These are phyloP conservation scores for Pistacia integerrima DNA, from an alignment of 345 rosid species.

Conservation along the genomic window DNA sequence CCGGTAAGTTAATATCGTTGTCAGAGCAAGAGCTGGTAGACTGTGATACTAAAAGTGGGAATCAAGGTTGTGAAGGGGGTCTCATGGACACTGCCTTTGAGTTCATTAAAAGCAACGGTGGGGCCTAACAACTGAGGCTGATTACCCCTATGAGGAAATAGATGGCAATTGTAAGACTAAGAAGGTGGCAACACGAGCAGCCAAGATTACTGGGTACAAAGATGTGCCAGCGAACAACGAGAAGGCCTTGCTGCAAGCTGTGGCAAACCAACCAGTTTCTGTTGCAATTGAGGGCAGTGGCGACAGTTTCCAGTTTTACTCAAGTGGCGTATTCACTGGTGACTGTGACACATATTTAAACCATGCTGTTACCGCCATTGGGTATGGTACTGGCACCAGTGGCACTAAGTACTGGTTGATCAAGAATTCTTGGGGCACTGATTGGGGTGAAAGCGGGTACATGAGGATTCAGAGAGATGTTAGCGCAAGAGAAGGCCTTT, in stretches of 20 bases:
- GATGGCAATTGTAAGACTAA: slow-evolving; percentile 39
- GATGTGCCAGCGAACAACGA: slow-evolving; percentile 46
- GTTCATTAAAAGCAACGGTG: slow-evolving; percentile 39
- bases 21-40: slow-evolving; percentile 68
- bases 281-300: slow-evolving; percentile 38
- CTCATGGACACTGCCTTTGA: slow-evolving; percentile 40
- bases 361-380: slow-evolving; percentile 56
- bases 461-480: slow-evolving; percentile 50
- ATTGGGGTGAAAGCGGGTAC: slow-evolving; percentile 65
- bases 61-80: slow-evolving; percentile 52
- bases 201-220: slow-evolving; percentile 38
- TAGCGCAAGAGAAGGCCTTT: slow-evolving; percentile 46
- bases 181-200: slow-evolving; percentile 8
- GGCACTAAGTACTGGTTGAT: slow-evolving; percentile 58
- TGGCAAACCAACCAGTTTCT: slow-evolving; percentile 55
- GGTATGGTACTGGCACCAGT: slow-evolving; percentile 45
- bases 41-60: slow-evolving; percentile 29
- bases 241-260: slow-evolving; percentile 47
- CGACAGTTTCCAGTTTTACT: slow-evolving; percentile 36
- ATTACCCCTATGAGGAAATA: slow-evolving; percentile 40
- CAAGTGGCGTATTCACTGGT: slow-evolving; percentile 43
- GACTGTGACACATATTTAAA: slow-evolving; percentile 38
- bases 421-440: slow-evolving; percentile 66
- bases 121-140: slow-evolving; percentile 56
- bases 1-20: slow-evolving; percentile 47